Conservation (phyloP, 768 basidiomycete genomes). For the Pisolithus marmoratus region DNA sequence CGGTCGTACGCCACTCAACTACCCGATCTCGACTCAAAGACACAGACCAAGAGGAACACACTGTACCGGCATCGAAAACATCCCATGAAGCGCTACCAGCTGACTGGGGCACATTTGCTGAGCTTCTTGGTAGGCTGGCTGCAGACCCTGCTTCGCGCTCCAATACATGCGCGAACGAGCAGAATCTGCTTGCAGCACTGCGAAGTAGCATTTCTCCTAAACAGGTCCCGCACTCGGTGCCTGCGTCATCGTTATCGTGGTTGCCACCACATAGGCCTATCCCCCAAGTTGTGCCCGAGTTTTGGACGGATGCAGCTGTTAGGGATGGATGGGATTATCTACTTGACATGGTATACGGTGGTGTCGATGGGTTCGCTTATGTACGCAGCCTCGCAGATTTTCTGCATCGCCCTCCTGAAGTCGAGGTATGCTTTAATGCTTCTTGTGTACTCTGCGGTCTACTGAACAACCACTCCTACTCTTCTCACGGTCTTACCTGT, state of each 20-base stretch:
- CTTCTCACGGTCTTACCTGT: too few species aligned
- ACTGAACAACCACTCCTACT: not conserved
- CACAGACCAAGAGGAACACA: constrained; percentile 40
- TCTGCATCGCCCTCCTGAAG: constrained; percentile 29
- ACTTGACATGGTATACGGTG: constrained; percentile 73
- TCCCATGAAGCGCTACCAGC: constrained; percentile 48
- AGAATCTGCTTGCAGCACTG: constrained; percentile 7
- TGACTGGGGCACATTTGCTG: constrained; percentile 61
- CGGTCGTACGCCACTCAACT: constrained; percentile 45
- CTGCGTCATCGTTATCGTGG: not conserved
- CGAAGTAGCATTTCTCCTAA: constrained; percentile 2
- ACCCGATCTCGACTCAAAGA: constrained; percentile 45
- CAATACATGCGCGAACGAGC: constrained; percentile 12
- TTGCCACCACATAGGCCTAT: not conserved
- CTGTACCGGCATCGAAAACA: constrained; percentile 38
- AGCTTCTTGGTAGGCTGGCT: constrained; percentile 40
- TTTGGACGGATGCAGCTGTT: constrained; percentile 47
- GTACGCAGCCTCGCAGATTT: constrained; percentile 75
- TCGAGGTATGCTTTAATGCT: constrained; percentile 6
- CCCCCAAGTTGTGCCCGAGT: constrained; percentile 19
- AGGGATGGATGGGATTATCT: constrained; percentile 61
- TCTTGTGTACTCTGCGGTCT: constrained; percentile 1
- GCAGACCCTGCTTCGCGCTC: constrained; percentile 23
- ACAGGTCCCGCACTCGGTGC: not conserved
- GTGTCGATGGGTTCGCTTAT: constrained; percentile 71